A percentile compares a stretch with the other conserved stretches of the same genome.
These are phyloP conservation scores for Fomitopsis pinicola DNA, from an alignment of 1,284 basidiomycete species.

Conservation along the genomic window DNA sequence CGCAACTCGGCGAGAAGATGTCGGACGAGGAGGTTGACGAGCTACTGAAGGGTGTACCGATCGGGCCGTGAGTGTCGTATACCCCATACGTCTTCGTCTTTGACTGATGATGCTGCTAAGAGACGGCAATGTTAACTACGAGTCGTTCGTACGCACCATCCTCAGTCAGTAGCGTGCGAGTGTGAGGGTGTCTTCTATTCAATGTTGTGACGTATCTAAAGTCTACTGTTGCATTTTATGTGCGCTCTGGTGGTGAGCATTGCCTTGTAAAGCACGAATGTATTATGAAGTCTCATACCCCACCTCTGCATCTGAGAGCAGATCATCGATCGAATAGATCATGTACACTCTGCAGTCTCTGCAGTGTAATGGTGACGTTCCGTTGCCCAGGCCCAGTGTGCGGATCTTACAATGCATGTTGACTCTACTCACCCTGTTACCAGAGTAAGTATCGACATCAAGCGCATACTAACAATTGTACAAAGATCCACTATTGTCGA, in stretches of 20 bases:
- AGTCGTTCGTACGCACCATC: slow-evolving; percentile 91
- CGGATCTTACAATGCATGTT: too few species aligned
- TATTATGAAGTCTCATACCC: neutral
- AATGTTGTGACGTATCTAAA: slow-evolving; percentile 6
- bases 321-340: neutral
- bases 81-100: neutral
- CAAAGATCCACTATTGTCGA: too few species aligned
- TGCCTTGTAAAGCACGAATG: neutral
- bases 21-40: slow-evolving; percentile 97
- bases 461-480: too few species aligned
- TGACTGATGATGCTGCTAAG: slow-evolving; percentile 36
- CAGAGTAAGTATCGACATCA: too few species aligned
- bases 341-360: too few species aligned
- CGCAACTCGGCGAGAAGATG: slow-evolving; percentile 97
- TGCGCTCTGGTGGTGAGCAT: neutral
- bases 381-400: too few species aligned
- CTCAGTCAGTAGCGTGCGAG: slow-evolving; percentile 59
- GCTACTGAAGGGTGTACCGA: slow-evolving; percentile 90
- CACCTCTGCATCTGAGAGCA: neutral
- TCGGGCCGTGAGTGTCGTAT: slow-evolving; percentile 64
- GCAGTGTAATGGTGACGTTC: too few species aligned
- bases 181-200: neutral
- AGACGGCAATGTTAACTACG: slow-evolving; percentile 97
- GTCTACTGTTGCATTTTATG: slow-evolving; percentile 10
- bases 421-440: too few species aligned